Base-by-base conservation (phyloP, 352 stramenopile genomes). In the Pythium vanterpoolii region DNA sequence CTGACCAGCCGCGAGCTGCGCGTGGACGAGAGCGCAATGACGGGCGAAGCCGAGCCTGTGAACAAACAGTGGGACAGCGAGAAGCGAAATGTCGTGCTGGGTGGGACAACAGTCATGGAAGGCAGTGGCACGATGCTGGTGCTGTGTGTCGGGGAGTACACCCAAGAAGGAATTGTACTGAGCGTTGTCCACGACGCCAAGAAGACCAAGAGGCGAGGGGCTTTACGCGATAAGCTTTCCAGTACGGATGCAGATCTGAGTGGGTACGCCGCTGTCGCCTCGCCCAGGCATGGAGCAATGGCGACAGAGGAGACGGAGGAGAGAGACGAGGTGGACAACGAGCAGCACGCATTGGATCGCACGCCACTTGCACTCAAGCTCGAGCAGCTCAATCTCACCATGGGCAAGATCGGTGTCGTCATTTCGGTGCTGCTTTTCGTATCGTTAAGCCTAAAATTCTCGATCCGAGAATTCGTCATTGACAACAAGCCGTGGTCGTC, bases 371-470 rank as follows among this genome's bases (percentile, higher is more conserved):
- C 96, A 60, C 69, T 68, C 27, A 97, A 97, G 59, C 80, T 97
- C n/a, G 85, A 92, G 26, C 69, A 67, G 0, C 62, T 97, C 51
- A 98, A 96, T 21, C 96, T 98, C 45, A 85, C 98, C 28, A 96
- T 98, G 23, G 90, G 81, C 26, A 92, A 96, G 59, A 63, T 93
- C 8, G 86, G 85, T 19, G 87, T 86, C 11, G 57, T 69, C 4
- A 76, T 89, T 10, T 82, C 82, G 5, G 56, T 95, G 23, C 54
- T 93, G 0, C 84, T 92, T 60, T 92, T 94, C 33, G 27, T 96
- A 46, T 78, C 89, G 39, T 83, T 96, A 66, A 86, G 59, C 23
- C 76, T 88, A 16, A 79, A 79, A 6, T 90, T 81, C 54, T 89
- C 82, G 18, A 59, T 91, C 24, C 10, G 86, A 26, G 86, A 71